phyloP scores from a whole-genome alignment of 2,329 filamentous ascomycete species.

The Colletotrichum incanum region DNA sequence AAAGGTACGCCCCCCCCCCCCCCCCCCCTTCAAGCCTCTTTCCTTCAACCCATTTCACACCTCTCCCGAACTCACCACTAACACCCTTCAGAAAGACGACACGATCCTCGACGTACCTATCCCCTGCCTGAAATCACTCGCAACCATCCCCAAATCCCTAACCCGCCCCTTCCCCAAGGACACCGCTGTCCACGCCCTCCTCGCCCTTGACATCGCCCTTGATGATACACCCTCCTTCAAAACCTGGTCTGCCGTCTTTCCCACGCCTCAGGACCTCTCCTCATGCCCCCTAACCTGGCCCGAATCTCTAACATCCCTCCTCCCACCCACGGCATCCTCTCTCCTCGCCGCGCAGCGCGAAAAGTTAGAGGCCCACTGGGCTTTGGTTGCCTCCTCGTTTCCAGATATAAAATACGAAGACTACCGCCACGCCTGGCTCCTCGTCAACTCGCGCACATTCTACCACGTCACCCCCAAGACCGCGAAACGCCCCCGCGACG shows the following conservation, averaged over 20 bases:
- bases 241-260: constrained; percentile 79
- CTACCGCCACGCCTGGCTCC: constrained; percentile 71
- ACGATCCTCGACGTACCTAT: constrained; percentile 77
- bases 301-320: constrained; percentile 58
- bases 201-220: constrained; percentile 78
- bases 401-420: constrained; percentile 53
- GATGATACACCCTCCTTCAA: constrained; percentile 63
- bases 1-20: not conserved
- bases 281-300: constrained; percentile 67
- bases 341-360: constrained; percentile 69
- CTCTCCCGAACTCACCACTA: constrained; percentile 1
- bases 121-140: constrained; percentile 74
- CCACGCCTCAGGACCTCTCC: constrained; percentile 72
- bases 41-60: not conserved
- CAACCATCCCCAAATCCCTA: constrained; percentile 70
- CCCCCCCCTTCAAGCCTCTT: not conserved
- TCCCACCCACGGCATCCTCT: constrained; percentile 60
- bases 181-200: constrained; percentile 78
- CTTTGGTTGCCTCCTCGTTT: constrained; percentile 50
- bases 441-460: constrained; percentile 76
- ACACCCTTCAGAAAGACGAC: constrained; percentile 58
- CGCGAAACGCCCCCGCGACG: constrained; percentile 61
- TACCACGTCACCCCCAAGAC: constrained; percentile 68
- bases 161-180: constrained; percentile 65
- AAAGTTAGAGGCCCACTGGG: constrained; percentile 60